Evolutionary conservation across 2,329 filamentous ascomycete genomes (phyloP), one percentile per base, ranked within the genome.

Genomic region (Epichloe aotearoae): DNA sequence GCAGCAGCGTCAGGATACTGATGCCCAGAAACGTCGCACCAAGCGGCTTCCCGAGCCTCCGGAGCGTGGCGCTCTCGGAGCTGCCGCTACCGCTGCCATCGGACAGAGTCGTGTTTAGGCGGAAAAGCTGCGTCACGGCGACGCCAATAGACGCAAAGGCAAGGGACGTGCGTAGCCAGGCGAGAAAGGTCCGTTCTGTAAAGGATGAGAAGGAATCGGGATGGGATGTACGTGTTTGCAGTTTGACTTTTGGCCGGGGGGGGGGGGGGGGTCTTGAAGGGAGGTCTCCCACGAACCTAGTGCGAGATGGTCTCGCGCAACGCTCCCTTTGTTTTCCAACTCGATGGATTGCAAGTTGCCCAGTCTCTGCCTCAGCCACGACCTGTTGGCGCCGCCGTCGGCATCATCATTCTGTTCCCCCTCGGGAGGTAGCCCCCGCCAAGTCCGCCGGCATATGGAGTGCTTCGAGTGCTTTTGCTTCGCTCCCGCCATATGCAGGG

Each of bases 91-190:
- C 54, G 39, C 8, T 30, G 34, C 58, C 54, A 38, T 62, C 59
- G 20, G 68, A 61, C 40, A 85, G 69, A 8, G 80, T 76, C 0
- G 82, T 85, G 69, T 90, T 90, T 52, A 93, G 80, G 26, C 87
- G 83, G 69, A 93, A 91, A 46, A 93, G 79, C 64, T 93, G 87
- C 1, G 87, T 91, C 40, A 93, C 78, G 42, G 86, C 87, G 53
- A 93, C 86, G 52, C 87, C 87, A 57, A 93, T 91, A 36, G 79
- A 85, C 11, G 86, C 85, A 61, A 93, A 93, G 23, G 84, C 82
- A 37, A 93, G 76, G 2, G 84, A 89, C 3, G 87, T 93, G 49
- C 87, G 79, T 42, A 93, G 75, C 87, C 87, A 93, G 50, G 87
- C 87, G 34, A 93, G 78, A 66, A 91, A 93, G 0, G 87, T 93